Base-by-base conservation (phyloP, 257 asterid species). In the Nicotiana tomentosiformis region DNA sequence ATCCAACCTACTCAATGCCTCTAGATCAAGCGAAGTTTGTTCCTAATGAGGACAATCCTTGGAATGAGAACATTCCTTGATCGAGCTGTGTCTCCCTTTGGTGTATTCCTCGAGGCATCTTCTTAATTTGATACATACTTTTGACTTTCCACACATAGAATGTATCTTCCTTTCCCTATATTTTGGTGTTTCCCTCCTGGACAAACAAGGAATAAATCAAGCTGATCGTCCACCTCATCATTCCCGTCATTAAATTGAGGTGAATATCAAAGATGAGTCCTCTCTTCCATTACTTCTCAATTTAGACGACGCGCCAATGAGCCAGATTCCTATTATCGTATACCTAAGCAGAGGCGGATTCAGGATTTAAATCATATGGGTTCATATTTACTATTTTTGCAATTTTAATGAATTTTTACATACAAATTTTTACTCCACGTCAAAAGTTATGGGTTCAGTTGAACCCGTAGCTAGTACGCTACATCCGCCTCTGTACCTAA, bases 121-220 rank as follows among this genome's bases (percentile, higher is more conserved):
- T 87, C 87, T 30, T 30, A 30, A 30, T 90, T 62, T 88, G 92
- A 77, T 90, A 86, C 81, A 79, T 67, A 15, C 89, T 23, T 69
- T 83, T 86, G 92, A 61, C 89, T 30, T 91, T 64, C 98, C 26
- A 23, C 96, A 81, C 98, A 90, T 39, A 93, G 86, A 77, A 93
- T 90, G 86, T 89, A 90, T 83, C 89, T 91, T 77, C 98, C 97
- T 89, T 89, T 96, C 85, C 88, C 94, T 87, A 66, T 94, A 94
- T 89, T 91, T 96, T 43, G 99, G 98, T 1, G 98, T 94, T 4
- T 97, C 91, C 88, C 95, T 92, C 85, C 85, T 93, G 39, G 99
- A 94, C 99, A 98, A 92, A 88, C 99, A 96, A n/a, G 98, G 90
- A 82, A 96, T 94, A 96, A 90, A 86, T 92, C 97, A 85, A 91